Evolutionary conservation across 1,139 yeast genomes (phyloP).

Genomic region (Sugiyamaella xylanicola): DNA sequence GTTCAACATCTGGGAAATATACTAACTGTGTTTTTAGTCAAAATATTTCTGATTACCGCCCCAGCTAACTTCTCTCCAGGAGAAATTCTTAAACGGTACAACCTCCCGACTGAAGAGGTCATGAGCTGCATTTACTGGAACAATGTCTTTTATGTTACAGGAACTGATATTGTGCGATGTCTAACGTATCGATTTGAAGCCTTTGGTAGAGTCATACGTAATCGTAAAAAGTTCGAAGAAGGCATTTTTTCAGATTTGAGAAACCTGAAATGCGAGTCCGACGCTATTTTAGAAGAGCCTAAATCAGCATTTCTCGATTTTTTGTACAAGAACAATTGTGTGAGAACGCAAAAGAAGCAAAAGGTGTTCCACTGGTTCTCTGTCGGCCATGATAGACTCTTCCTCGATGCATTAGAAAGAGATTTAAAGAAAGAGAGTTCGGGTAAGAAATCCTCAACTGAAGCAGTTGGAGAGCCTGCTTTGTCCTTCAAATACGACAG

Average conservation of each 20-base stretch:
- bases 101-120: conserved; percentile 82
- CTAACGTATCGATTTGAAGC: conserved; percentile 86
- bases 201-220: conserved; percentile 81
- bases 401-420: conserved; percentile 92
- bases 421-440: conserved; percentile 76
- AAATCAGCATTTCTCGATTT: conserved; percentile 84
- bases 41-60: conserved; percentile 85
- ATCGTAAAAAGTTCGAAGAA: conserved; percentile 93
- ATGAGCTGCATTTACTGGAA: conserved; percentile 95
- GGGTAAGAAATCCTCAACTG: conserved; percentile 43
- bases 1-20: neutral
- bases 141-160: conserved; percentile 85
- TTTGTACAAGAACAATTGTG: conserved; percentile 80
- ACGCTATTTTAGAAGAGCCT: conserved; percentile 87
- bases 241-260: conserved; percentile 92
- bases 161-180: conserved; percentile 94
- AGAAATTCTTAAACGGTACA: conserved; percentile 84
- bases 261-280: conserved; percentile 80
- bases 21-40: conserved; percentile 34
- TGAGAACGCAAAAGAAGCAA: conserved; percentile 94
- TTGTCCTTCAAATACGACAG: conserved; percentile 45
- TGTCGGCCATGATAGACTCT: conserved; percentile 89
- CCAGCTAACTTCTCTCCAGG: conserved; percentile 94
- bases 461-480: conserved; percentile 48
- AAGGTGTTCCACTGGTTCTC: conserved; percentile 97